Base-by-base conservation (phyloP, 768 basidiomycete species). In the Phanerodontia chrysosporium region DNA sequence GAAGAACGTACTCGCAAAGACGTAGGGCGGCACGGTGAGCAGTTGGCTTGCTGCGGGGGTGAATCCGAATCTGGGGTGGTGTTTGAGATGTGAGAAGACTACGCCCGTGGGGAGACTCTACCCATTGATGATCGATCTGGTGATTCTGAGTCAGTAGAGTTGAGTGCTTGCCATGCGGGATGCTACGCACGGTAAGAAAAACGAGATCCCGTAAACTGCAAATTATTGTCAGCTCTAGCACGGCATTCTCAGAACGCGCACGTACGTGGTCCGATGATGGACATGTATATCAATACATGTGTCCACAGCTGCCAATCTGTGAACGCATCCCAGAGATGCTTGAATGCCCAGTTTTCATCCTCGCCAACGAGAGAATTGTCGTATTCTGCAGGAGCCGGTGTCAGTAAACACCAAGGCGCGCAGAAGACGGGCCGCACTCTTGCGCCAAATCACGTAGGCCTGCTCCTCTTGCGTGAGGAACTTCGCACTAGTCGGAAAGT, bases 1-100 rank as follows among this genome's bases (percentile, higher is more conserved):
- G 65, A 82, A 80, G 1, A 86, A 86, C 56, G 88, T 87, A 22
- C 84, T 85, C 1, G 35, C 52, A 28, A 53, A 53, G 22, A 85
- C 68, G 64, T 87, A 89, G 9, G 86, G 85, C 2, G 87, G 87
- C 0, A 89, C 80, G 2, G 85, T 86, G 42, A 90, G 76, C 1
- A 89, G 74, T 64, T 88, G 85, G 55, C 80, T 83, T 51, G 85
- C 74, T 0, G 84, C 72, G 3, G 80, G 67, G 2, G 76, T 69
- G 65, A 82, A 80, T 1, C 87, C 87, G 57, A 89, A 53, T 32
- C 52, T 53, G 51, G 18, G 9, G 27, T 35, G 36, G 21, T 27
- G 44, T 35, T 1, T 24, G 21, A 29, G n/a, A n/a, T n/a, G n/a
- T n/a, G n/a, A n/a, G n/a, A n/a, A n/a, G n/a, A n/a, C n/a, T n/a